Evolutionary conservation across 1,139 yeast genomes (phyloP), one percentile per base, ranked within the genome.

Genomic region (Geotrichum aggregatum): DNA sequence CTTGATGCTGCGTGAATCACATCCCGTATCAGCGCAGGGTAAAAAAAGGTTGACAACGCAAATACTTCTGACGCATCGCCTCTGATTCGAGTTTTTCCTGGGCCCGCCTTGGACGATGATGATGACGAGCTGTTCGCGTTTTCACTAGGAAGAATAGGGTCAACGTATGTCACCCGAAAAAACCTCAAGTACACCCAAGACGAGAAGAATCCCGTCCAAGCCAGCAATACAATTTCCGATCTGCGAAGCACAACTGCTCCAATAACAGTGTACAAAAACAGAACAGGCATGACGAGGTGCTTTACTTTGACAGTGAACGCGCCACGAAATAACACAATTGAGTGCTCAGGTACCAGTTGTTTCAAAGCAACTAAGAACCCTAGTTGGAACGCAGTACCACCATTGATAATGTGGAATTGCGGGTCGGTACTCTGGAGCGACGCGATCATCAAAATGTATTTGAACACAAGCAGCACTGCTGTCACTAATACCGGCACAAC

Each of bases 1-100:
- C 80, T 74, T 56, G 85, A 81, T 0, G 83, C 63, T 1, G 80
- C 79, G 3, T 75, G 70, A 48, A 88, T 68, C 40, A 77, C 63
- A n/a, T 56, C 56, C 0, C 83, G 81, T 54, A 81, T 76, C 1
- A 75, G 63, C 39, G 72, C 77, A 1, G 96, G 96, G 77, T 87
- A 87, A 54, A 71, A 71, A 67, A 91, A 87, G 61, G 87, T 86
- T 40, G 84, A 82, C 59, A 89, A 73, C 52, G 87, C 82, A 73
- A 91, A 91, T 0, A 95, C 85, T 62, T 89, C 96, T 0, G 95
- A 84, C 0, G 96, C 95, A 67, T 89, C 96, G 42, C 97, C 97
- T 36, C 77, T 70, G 28, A 81, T 67, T 22, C 73, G 67, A 14
- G 73, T 65, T 13, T 63, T 57, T 21, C 66, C 71, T 47, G 66